These are phyloP conservation scores for Geranomyces michiganensis DNA, from an alignment of 192 early-diverging fungal species.

Conservation along the genomic window DNA sequence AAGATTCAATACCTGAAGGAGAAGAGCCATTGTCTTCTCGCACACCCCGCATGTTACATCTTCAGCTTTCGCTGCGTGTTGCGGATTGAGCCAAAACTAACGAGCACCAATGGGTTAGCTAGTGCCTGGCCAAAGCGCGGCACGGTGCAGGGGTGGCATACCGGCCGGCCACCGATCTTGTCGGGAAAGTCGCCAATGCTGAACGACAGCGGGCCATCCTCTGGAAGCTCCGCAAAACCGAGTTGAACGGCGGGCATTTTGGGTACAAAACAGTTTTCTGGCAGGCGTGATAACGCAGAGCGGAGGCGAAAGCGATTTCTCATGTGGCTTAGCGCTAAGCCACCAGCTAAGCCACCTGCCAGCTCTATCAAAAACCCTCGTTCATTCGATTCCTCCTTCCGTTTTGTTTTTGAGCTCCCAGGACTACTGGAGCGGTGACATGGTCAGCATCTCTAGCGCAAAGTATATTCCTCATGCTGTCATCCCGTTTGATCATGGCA, in stretches of 20 bases:
- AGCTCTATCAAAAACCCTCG: too few relatives aligned
- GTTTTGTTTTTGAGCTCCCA: too few relatives aligned
- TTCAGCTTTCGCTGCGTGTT: constrained; percentile 60
- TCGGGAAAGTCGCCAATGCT: constrained; percentile 65
- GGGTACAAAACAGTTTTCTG: background rate
- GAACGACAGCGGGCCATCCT: constrained; percentile 8
- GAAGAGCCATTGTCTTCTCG: constrained; percentile 70
- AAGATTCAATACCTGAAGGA: constrained; percentile 70
- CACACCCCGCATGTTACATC: constrained; percentile 73
- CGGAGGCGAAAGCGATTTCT: too few relatives aligned
- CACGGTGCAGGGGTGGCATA: constrained; percentile 34
- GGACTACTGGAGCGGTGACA: too few relatives aligned
- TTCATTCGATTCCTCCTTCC: too few relatives aligned
- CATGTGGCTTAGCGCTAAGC: too few relatives aligned
- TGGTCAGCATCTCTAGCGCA: too few relatives aligned
- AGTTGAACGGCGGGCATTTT: constrained; percentile 26
- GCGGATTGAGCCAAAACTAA: constrained; percentile 78
- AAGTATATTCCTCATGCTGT: too few relatives aligned
- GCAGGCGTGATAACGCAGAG: background rate
- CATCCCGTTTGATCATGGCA: too few relatives aligned
- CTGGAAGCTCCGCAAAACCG: constrained; percentile 26
- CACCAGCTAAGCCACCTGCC: too few relatives aligned
- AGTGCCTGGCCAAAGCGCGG: background rate
- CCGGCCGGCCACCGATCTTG: constrained; percentile 86
- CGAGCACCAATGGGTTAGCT: background rate